Base-by-base conservation (phyloP, 495 filamentous ascomycete genomes). In the Umbilicaria muhlenbergii region DNA sequence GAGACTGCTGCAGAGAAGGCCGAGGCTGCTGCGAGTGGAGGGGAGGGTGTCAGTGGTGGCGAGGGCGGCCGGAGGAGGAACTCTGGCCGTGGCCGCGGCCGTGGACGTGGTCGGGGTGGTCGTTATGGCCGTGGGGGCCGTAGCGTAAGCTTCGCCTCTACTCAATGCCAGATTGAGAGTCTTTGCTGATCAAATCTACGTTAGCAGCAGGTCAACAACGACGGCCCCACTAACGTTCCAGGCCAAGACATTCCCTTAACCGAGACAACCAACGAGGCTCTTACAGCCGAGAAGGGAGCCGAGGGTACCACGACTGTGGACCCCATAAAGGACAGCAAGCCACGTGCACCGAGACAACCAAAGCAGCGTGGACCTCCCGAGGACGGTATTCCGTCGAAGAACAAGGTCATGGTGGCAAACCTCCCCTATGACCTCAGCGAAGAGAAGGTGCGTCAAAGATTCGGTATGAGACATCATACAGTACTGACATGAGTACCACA, bases 401-500 rank as follows among this genome's bases (percentile, higher is more conserved):
- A 81, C 68, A 98, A 98, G 81, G 86, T 98, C 67, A 98, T 98
- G 91, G 91, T 98, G 52, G 91, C 91, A 51, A 98, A 98, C 71
- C 75, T 98, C 16, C 91, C 91, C 15, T 98, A 98, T 61, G 91
- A 98, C 65, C 73, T 96, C 52, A 88, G 77, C 54, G 92, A 98
- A 67, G 92, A 95, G 47, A 94, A 89, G 81, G 89, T 91, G 62
- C 43, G 69, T 59, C 48, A 14, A 17, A 13, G 31, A 12, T 1
- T 34, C 21, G 18, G 15, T 32, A 11, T 38, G 6, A 16, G 14
- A 13, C 12, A 17, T 36, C 14, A 32, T 18, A 15, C 31, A 42
- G 46, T 55, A 47, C 66, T 81, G 58, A 78, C 60, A 32, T 31
- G 40, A 32, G 13, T 16, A 13, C 34, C 39, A 32, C 12, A 47